These are phyloP conservation scores for Rauvolfia tetraphylla DNA, from an alignment of 257 asterid species.

Conservation along the genomic window DNA sequence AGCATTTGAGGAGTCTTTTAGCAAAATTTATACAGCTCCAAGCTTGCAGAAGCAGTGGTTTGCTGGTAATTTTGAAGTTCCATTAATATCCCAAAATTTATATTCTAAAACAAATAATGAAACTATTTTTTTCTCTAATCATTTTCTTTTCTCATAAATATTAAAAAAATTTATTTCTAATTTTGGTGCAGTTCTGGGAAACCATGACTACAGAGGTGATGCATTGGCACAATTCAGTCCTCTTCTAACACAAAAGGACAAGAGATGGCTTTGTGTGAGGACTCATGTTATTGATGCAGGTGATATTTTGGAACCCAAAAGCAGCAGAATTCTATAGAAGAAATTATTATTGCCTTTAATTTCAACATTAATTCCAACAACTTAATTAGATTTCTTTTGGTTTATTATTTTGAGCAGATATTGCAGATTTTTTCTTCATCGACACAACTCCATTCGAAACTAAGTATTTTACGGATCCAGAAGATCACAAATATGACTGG, in stretches of 20 bases:
- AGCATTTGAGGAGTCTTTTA: constrained; percentile 53
- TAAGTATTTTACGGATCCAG: constrained; percentile 44
- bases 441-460: constrained; percentile 66
- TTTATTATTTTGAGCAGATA: constrained; percentile 27
- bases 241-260: constrained; percentile 35
- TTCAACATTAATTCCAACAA: too few relatives aligned
- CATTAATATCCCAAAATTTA: too few relatives aligned
- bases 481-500: constrained; percentile 57
- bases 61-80: constrained; percentile 30
- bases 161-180: neutral
- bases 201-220: constrained; percentile 66
- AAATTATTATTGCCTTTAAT: neutral
- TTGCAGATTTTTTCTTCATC: constrained; percentile 53
- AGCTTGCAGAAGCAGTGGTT: constrained; percentile 61
- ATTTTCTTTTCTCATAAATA: too few relatives aligned
- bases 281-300: constrained; percentile 39
- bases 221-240: constrained; percentile 57
- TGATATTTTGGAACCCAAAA: neutral
- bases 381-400: too few relatives aligned
- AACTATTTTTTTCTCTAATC: too few relatives aligned
- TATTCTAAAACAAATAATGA: too few relatives aligned
- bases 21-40: constrained; percentile 45
- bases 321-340: neutral
- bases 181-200: constrained; percentile 53
- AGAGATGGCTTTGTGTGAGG: constrained; percentile 58